Conservation (phyloP, 2,329 filamentous ascomycete genomes). For the Claviceps pazoutovae region DNA sequence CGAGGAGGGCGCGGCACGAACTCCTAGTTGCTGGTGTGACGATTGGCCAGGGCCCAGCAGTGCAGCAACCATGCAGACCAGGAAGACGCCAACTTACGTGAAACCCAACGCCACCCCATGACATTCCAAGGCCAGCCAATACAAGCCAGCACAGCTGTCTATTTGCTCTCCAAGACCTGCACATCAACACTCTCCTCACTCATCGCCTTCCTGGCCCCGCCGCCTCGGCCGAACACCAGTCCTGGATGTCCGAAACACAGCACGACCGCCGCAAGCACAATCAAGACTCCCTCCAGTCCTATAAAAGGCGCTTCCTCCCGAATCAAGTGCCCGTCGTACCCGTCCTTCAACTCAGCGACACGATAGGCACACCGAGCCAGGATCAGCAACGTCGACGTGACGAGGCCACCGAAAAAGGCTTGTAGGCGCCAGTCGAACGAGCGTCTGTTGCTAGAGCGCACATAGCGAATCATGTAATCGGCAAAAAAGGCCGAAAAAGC, state of each 20-base stretch:
- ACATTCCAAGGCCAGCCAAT: not conserved
- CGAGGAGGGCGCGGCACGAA: not conserved
- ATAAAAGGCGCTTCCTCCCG: slow-evolving; percentile 38
- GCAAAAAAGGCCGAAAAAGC: slow-evolving; percentile 34
- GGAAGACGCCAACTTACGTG: not conserved
- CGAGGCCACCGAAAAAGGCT: slow-evolving; percentile 38
- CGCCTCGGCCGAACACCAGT: slow-evolving; percentile 19
- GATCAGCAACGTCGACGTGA: slow-evolving; percentile 42
- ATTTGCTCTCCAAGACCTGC: not conserved
- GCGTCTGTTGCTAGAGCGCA: slow-evolving; percentile 14
- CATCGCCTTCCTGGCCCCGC: slow-evolving; percentile 7
- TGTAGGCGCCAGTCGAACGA: slow-evolving; percentile 17
- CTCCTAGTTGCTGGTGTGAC: not conserved
- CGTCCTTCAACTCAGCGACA: slow-evolving; percentile 50
- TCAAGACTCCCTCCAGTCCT: slow-evolving; percentile 32
- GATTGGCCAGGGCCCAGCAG: not conserved
- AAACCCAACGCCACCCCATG: not conserved
- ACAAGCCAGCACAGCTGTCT: not conserved
- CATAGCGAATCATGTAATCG: slow-evolving; percentile 36
- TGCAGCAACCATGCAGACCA: not conserved
- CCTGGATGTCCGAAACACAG: slow-evolving; percentile 30
- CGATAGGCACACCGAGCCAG: slow-evolving; percentile 50
- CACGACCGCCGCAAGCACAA: slow-evolving; percentile 22
- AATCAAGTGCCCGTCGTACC: slow-evolving; percentile 44
- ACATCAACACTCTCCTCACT: slow-evolving; percentile 14